Base-by-base conservation (phyloP, 495 filamentous ascomycete genomes). In the Neurospora sp. region DNA sequence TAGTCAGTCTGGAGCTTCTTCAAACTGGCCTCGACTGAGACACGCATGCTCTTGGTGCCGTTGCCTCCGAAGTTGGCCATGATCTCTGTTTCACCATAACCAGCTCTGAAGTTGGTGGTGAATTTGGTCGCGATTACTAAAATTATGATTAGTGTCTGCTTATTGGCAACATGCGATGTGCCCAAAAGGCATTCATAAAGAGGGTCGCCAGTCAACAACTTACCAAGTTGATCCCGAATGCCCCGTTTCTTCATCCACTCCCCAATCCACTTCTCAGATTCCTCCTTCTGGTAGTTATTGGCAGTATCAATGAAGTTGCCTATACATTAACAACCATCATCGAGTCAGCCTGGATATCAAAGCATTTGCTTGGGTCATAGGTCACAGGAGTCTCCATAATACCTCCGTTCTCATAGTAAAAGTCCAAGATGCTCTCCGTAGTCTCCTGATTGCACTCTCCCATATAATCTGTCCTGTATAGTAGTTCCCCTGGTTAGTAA, bases 281-380 rank as follows among this genome's bases (percentile, higher is more conserved):
- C 82, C 73, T 88, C 74, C 72, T 80, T 81, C 75, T 94, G 90
- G 82, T 94, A 94, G 79, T 85, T 88, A 77, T 89, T 92, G 62
- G 90, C 82, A 1, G 91, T 93, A 77, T 94, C 92, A 75, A 94
- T 89, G 82, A 93, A 93, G 81, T 94, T 94, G 39, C 92, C 92
- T 10, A 66, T 74, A 31, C 72, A 18, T 66, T 0, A 31, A 10
- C 48, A 12, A 59, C 14, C 48, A 31, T 59, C 20, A 14, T 5
- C 48, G 11, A 14, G 48, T 59, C 10, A 59, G 48, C 20, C 12
- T 59, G 3, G 9, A 9, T 42, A 7, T 42, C 16, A 42, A 6
- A 7, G 31, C 40, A 18, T 6, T 42, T 42, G 0, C 40, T 42
- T 16, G 14, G 9, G 9, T 4, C 9, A 46, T 20, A 46, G 4